Percentiles rank a stretch among this genome's conserved stretches.
These are phyloP conservation scores for Rhizoclosmatium globosum DNA, from an alignment of 192 early-diverging fungal genomes.

Conservation along the genomic window DNA sequence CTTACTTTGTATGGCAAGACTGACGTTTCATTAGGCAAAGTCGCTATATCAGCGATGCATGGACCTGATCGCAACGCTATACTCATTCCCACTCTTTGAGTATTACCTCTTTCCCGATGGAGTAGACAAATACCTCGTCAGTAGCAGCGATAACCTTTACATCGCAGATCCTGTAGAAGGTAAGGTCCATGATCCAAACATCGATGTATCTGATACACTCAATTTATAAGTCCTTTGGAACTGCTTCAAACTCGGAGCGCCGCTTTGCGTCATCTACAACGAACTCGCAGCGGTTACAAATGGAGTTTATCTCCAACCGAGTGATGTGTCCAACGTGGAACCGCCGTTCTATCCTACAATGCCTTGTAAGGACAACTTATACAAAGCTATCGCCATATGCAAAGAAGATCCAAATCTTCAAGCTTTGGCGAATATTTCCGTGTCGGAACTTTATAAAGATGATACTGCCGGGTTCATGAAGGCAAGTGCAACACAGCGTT, in stretches of 20 bases:
- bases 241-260: constrained; percentile 43
- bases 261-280: constrained; percentile 59
- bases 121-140: constrained; percentile 42
- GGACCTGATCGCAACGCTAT: constrained; percentile 57
- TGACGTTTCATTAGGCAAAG: neutral
- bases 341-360: constrained; percentile 51
- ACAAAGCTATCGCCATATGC: constrained; percentile 86
- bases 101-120: constrained; percentile 61
- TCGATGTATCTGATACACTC: constrained; percentile 3
- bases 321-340: constrained; percentile 44
- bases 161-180: constrained; percentile 53
- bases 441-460: constrained; percentile 90
- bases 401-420: constrained; percentile 64
- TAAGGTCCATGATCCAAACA: constrained; percentile 55
- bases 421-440: constrained; percentile 77
- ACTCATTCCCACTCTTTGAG: constrained; percentile 61
- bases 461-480: constrained; percentile 98
- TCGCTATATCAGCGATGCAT: constrained; percentile 60
- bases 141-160: constrained; percentile 8
- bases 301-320: constrained; percentile 39
- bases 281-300: constrained; percentile 44
- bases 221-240: neutral
- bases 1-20: too few relatives aligned
- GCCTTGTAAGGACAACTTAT: constrained; percentile 84
- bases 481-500: constrained; percentile 52